These are phyloP conservation scores for Agrocybe pediades DNA, from an alignment of 768 basidiomycete species.

Conservation along the genomic window DNA sequence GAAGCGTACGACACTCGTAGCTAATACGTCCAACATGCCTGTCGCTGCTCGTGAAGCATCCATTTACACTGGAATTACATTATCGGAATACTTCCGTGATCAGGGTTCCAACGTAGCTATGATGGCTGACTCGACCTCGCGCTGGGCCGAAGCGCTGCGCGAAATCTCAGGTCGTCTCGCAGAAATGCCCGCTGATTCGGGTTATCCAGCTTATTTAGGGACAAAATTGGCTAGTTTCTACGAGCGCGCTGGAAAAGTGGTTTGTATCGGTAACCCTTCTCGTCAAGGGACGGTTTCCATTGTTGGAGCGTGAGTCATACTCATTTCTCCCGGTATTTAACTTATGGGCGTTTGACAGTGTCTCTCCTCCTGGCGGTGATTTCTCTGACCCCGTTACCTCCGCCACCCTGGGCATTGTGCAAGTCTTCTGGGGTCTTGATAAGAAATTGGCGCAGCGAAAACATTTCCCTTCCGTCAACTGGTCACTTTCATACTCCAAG, in stretches of 20 bases:
- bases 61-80: conserved; percentile 98
- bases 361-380: conserved; percentile 98
- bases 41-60: conserved; percentile 99
- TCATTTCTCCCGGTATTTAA: not conserved
- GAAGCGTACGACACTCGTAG: conserved; percentile 98
- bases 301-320: conserved; percentile 87
- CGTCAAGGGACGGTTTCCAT: conserved; percentile 96
- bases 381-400: conserved; percentile 99
- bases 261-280: conserved; percentile 85
- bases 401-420: conserved; percentile 97
- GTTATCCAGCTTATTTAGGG: conserved; percentile 95
- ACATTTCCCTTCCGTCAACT: conserved; percentile 99
- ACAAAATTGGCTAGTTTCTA: conserved; percentile 98
- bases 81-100: conserved; percentile 99
- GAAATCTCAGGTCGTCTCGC: conserved; percentile 99
- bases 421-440: conserved; percentile 99
- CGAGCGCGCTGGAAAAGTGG: conserved; percentile 96
- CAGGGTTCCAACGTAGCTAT: conserved; percentile 97
- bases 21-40: conserved; percentile 99
- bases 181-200: conserved; percentile 99
- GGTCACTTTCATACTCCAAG: conserved; percentile 99
- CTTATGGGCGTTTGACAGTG: conserved; percentile 49
- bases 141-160: conserved; percentile 98
- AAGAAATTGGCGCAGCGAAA: conserved; percentile 99
- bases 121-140: conserved; percentile 99